A percentile compares a stretch with the other conserved stretches of the same genome.
phyloP scores from a whole-genome alignment of 163 green algal species.

The Chlorella variabilis region DNA sequence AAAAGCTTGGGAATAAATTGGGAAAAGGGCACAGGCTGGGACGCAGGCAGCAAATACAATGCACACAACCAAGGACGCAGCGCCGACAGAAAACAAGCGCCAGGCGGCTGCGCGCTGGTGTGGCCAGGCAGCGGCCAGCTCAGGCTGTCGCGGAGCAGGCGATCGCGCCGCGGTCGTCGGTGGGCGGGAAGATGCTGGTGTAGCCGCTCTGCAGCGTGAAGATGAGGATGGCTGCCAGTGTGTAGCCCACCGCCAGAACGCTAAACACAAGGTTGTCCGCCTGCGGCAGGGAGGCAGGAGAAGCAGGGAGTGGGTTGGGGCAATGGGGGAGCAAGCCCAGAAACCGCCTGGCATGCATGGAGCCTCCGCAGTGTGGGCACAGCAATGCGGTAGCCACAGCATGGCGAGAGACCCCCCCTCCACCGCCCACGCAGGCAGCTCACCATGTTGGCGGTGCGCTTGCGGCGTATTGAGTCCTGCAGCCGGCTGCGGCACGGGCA shows the following conservation, averaged over 20 bases:
- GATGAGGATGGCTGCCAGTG: constrained; percentile 18
- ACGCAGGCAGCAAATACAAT: no score
- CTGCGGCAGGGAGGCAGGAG: background rate
- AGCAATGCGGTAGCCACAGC: no score
- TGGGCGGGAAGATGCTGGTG: constrained; percentile 1
- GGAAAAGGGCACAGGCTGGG: no score
- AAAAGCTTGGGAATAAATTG: no score
- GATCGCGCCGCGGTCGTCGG: background rate
- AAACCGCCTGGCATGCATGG: background rate
- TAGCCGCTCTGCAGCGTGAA: constrained; percentile 31
- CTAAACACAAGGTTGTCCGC: background rate
- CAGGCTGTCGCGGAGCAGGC: no score
- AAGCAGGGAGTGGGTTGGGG: background rate
- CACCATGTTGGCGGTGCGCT: background rate
- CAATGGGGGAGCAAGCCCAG: background rate
- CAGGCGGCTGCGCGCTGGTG: no score
- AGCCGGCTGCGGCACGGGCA: background rate
- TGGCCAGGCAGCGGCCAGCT: no score
- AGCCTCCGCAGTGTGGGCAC: no score
- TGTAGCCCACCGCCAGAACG: background rate
- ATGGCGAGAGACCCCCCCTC: no score
- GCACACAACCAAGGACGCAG: no score
- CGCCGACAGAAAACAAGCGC: no score
- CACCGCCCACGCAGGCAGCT: no score
- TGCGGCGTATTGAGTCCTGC: background rate